Percentiles rank a stretch among this genome's conserved stretches.
These are phyloP conservation scores for Phytophthora lateralis DNA, from an alignment of 352 stramenopile species.

Conservation along the genomic window DNA sequence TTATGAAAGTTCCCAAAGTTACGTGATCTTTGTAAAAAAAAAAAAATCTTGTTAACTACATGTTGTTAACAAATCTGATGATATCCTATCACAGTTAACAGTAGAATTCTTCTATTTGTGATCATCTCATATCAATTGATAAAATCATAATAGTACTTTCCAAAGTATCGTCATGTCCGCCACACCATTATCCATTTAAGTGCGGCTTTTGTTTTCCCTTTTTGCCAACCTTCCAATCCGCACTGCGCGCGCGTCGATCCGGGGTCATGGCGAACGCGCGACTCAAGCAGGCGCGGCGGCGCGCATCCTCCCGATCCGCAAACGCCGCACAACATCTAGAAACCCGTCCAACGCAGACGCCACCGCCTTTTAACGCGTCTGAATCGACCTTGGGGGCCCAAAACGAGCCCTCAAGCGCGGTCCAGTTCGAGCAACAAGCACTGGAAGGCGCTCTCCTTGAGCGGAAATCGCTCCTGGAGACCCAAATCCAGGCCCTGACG, in stretches of 20 bases:
- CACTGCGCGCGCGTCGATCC: neutral
- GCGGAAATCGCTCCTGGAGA: slow-evolving; percentile 51
- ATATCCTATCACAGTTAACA: too few species aligned
- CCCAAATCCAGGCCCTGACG: slow-evolving; percentile 46
- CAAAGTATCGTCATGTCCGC: too few species aligned
- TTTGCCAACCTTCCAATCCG: neutral
- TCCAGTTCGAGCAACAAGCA: slow-evolving; percentile 26
- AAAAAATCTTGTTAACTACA: too few species aligned
- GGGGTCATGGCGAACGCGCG: slow-evolving; percentile 72
- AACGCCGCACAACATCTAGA: slow-evolving; percentile 25
- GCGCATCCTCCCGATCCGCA: slow-evolving; percentile 33
- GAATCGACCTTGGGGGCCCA: slow-evolving; percentile 16
- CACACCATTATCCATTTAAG: too few species aligned
- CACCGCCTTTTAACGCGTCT: slow-evolving; percentile 12
- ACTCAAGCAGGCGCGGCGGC: slow-evolving; percentile 61
- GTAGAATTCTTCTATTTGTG: too few species aligned
- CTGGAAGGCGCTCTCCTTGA: slow-evolving; percentile 41
- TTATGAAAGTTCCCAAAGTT: too few species aligned
- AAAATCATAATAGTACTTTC: too few species aligned
- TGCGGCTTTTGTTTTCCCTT: too few species aligned
- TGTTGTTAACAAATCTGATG: too few species aligned
- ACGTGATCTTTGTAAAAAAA: too few species aligned
- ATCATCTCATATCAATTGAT: too few species aligned
- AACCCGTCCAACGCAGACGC: slow-evolving; percentile 28
- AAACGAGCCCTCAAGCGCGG: slow-evolving; percentile 19